Base-by-base conservation (phyloP, 1,284 basidiomycete species). In the Schizophyllum commune region DNA sequence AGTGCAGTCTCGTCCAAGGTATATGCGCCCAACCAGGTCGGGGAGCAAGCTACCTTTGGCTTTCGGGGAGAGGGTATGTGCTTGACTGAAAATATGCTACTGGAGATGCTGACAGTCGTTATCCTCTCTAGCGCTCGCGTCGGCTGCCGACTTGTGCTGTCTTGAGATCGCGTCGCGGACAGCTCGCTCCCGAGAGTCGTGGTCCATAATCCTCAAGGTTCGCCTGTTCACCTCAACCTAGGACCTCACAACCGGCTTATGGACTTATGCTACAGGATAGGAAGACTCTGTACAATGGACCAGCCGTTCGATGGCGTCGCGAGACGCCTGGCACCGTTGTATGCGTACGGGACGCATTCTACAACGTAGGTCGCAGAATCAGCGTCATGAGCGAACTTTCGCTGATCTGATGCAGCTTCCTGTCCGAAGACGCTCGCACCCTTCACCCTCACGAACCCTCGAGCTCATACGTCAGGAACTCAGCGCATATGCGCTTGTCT, bases 41-140 rank as follows among this genome's bases (percentile, higher is more conserved):
- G 80, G 61, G 71, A 78, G 1, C 68, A 81, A n/a, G 79, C 79
- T 8, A 88, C 85, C 1, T 94, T 94, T 75, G 94, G 94, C 0
- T 95, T 92, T 74, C 84, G 92, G 63, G 94, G 94, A 34, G 94
- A 96, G 88, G 93, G 93, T 92, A 67, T n/a, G n/a, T n/a, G n/a
- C n/a, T n/a, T n/a, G n/a, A n/a, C n/a, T n/a, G n/a, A n/a, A n/a
- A n/a, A n/a, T n/a, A n/a, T n/a, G n/a, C n/a, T n/a, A n/a, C n/a
- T n/a, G n/a, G n/a, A 53, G 39, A 21, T 27, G 32, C 32, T 55
- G 54, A 60, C 58, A 27, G 53, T 57, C 33, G 55, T 60, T 47
- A 58, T 21, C 21, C 34, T 61, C 8, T 52, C 21, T 63, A 93
- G 92, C 93, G 5, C 73, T 96, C 55, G 88, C 91, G n/a, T 94